Evolutionary conservation across 2,329 filamentous ascomycete species (phyloP), one percentile per base, ranked within the genome.

Genomic region (Arthroderma sp.): DNA sequence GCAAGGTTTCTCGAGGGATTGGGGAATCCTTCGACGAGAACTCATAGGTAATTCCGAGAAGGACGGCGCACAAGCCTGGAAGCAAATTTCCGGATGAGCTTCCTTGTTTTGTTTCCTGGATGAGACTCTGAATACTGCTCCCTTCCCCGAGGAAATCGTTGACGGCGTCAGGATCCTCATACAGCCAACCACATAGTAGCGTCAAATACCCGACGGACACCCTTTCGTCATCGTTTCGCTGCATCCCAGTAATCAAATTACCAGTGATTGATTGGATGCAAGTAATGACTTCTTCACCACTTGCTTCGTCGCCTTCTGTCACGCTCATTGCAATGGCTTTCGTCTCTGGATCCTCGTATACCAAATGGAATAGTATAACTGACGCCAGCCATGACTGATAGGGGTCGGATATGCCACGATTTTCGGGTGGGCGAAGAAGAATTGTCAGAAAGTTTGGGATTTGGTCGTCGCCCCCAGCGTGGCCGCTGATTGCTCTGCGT

Each of bases 21-120:
- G 91, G 86, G 0, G 89, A 96, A 63, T 98, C 91, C 59, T 94
- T 94, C 0, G 89, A 95, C 6, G 89, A 96, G 57, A 96, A 98
- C 57, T 98, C 91, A 60, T 96, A 98, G 4, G 91, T 74, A 15
- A 93, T 81, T 6, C 89, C 91, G 1, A 96, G 72, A 0, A 98
- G 68, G 59, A 87, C 79, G 10, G 87, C 83, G 59, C 83, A 86
- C 8, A 98, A 72, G 1, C 91, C 91, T 52, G 85, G 83, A 9
- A 89, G 72, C 30, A 94, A 68, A 15, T 76, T 69, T 47, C 79
- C 80, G 8, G 77, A 77, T 29, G 73, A 64, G 57, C 69, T 57
- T 52, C 73, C 66, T 48, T 80, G 76, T 50, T 80, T 80, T 36
- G 85, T 78, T 29, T 80, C 77, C 54, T 91, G 83, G 9, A 91